Evolutionary conservation across 225 moss, liverwort and hornwort genomes (phyloP).

Genomic region (Bryoerythrophyllum caledonicum): DNA sequence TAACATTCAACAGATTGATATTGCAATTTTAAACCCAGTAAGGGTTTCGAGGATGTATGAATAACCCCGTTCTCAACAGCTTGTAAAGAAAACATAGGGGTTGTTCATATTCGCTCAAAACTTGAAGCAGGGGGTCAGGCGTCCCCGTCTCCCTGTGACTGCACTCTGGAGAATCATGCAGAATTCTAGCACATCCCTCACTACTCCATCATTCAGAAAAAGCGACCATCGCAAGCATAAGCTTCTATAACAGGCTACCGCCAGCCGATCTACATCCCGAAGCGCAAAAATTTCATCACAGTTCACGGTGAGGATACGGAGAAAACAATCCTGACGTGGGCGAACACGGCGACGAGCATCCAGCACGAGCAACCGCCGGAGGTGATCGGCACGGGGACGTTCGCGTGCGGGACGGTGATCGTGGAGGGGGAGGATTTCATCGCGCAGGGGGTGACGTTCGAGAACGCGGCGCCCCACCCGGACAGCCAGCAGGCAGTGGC

Average conservation of each 20-base stretch:
- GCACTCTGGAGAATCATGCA: no score
- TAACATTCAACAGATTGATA: no score
- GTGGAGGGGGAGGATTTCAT: conserved; percentile 98
- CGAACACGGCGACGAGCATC: conserved; percentile 81
- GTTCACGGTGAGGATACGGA: conserved; percentile 62
- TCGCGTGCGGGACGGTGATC: conserved; percentile 84
- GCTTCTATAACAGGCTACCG: conserved; percentile 33
- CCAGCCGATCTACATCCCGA: conserved; percentile 83
- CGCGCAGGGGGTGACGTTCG: conserved; percentile 86
- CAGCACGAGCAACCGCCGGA: conserved; percentile 67
- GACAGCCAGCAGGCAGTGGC: conserved; percentile 95
- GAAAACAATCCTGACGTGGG: conserved; percentile 74
- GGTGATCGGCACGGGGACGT: conserved; percentile 91
- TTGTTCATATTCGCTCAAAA: no score
- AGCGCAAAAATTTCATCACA: conserved; percentile 83
- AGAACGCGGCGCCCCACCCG: conserved; percentile 79
- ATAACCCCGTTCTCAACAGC: no score
- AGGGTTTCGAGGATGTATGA: no score
- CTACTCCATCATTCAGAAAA: no score
- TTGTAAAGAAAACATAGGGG: no score
- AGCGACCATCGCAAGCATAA: no score
- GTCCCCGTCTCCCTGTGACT: no score
- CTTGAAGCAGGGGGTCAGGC: no score
- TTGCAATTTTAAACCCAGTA: no score
- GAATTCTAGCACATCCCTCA: no score